Evolutionary conservation across 2,329 filamentous ascomycete species (phyloP).

Genomic region (Waltergamsia citrina): DNA sequence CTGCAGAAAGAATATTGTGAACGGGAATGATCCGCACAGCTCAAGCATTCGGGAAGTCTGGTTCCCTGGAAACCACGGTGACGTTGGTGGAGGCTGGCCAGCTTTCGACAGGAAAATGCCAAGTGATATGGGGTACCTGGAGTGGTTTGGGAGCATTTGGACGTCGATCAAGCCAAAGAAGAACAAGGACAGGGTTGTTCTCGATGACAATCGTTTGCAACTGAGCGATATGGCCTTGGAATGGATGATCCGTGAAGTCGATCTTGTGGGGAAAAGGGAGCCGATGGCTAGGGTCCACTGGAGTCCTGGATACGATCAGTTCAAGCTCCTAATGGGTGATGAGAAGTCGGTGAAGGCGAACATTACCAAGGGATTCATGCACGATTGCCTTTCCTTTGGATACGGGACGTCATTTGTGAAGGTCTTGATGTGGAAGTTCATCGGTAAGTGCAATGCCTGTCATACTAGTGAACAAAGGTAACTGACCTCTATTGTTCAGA

Average conservation of each 20-base stretch:
- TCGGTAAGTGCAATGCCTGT: conserved; percentile 32
- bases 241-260: conserved; percentile 43
- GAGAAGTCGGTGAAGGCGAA: conserved; percentile 18
- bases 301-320: conserved; percentile 18
- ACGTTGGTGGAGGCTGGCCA: conserved; percentile 44
- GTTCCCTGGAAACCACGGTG: conserved; percentile 44
- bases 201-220: conserved; percentile 24
- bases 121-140: conserved; percentile 18
- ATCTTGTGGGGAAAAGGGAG: conserved; percentile 23
- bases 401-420: conserved; percentile 24
- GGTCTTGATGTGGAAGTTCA: conserved; percentile 30
- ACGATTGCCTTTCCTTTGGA: conserved; percentile 27
- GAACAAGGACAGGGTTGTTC: conserved; percentile 15
- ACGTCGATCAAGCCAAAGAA: conserved; percentile 19
- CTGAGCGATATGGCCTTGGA: conserved; percentile 40
- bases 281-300: conserved; percentile 21
- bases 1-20: too few relatives aligned
- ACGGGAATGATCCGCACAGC: too few relatives aligned
- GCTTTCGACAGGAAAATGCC: conserved; percentile 14
- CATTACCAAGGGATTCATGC: conserved; percentile 20
- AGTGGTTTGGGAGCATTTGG: conserved; percentile 24
- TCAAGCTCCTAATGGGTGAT: conserved; percentile 18
- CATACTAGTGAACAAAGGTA: too few relatives aligned
- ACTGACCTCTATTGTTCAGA: too few relatives aligned
- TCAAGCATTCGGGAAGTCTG: conserved; percentile 42